Percentiles rank a stretch among this genome's conserved stretches.
Conservation (phyloP, 306 rosid species). For the Vigna reflexopilosa region DNA sequence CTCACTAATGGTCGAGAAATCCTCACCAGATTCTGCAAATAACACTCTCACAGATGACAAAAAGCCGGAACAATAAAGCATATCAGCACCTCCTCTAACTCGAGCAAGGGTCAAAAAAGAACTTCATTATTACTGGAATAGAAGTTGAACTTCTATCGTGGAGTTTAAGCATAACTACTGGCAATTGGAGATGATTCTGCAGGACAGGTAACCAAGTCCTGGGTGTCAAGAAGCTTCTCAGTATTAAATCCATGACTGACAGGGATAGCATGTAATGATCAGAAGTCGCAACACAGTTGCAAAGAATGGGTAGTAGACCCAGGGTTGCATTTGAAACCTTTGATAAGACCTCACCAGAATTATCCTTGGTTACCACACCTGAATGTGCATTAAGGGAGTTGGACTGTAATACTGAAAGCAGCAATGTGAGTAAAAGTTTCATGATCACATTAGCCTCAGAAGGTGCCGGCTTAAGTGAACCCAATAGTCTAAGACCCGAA, state of each 20-base stretch:
- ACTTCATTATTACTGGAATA: conserved; percentile 72
- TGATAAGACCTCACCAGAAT: conserved; percentile 63
- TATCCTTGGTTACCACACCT: conserved; percentile 47
- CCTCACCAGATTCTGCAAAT: conserved; percentile 59
- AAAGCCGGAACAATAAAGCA: conserved; percentile 80
- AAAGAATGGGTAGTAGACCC: conserved; percentile 82
- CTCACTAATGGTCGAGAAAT: conserved; percentile 46
- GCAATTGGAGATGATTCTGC: conserved; percentile 78
- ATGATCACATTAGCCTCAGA: conserved; percentile 57
- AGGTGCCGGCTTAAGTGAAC: conserved; percentile 63
- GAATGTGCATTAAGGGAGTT: conserved; percentile 50
- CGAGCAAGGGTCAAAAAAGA: conserved; percentile 86
- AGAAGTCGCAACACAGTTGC: conserved; percentile 65
- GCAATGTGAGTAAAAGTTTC: conserved; percentile 66
- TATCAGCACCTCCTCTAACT: conserved; percentile 87
- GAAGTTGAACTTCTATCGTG: conserved; percentile 64
- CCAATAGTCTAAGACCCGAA: conserved; percentile 71
- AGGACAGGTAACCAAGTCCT: conserved; percentile 85
- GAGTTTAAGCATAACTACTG: conserved; percentile 71
- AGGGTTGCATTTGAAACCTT: conserved; percentile 70
- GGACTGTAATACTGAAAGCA: conserved; percentile 75
- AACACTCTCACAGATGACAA: conserved; percentile 73
- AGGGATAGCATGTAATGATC: conserved; percentile 74
- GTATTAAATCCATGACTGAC: conserved; percentile 74
- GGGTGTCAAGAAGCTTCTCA: conserved; percentile 70